These are phyloP conservation scores for Cryphonectria naterciae DNA, from an alignment of 2,329 filamentous ascomycete species.

Conservation along the genomic window DNA sequence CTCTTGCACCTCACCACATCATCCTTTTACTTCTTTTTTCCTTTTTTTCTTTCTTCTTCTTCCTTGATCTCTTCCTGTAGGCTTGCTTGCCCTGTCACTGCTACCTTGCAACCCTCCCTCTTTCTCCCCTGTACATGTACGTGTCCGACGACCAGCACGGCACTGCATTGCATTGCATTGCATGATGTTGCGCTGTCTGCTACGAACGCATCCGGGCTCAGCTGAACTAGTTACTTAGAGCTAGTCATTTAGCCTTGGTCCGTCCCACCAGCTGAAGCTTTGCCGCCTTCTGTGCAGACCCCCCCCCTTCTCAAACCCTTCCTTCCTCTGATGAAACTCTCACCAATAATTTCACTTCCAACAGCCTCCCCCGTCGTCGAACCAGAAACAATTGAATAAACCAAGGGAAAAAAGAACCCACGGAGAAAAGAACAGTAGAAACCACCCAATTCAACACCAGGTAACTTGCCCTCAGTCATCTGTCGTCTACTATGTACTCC, in stretches of 20 bases:
- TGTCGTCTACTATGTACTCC: too few relatives aligned
- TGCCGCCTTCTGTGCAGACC: not conserved
- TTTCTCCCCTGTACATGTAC: not conserved
- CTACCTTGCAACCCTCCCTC: too few relatives aligned
- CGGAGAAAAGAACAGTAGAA: too few relatives aligned
- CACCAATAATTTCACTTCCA: not conserved
- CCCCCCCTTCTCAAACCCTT: not conserved
- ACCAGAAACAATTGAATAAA: too few relatives aligned
- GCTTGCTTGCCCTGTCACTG: too few relatives aligned
- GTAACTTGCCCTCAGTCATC: too few relatives aligned
- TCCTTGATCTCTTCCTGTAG: too few relatives aligned
- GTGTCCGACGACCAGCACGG: not conserved
- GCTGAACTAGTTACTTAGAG: not conserved
- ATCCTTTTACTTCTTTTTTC: too few relatives aligned
- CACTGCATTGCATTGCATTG: not conserved
- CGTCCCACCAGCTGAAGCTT: not conserved
- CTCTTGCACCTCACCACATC: not conserved
- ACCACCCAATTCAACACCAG: not conserved
- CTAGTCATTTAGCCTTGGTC: not conserved
- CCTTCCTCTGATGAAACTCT: too few relatives aligned
- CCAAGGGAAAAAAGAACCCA: too few relatives aligned
- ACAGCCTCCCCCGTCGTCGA: not conserved
- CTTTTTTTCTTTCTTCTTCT: not conserved
- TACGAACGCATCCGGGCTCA: not conserved
- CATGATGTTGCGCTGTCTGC: too few relatives aligned